A percentile compares a stretch with the other conserved stretches of the same genome.
These are phyloP conservation scores for Oleoguttula mirabilis DNA, from an alignment of 495 filamentous ascomycete species.

Conservation along the genomic window DNA sequence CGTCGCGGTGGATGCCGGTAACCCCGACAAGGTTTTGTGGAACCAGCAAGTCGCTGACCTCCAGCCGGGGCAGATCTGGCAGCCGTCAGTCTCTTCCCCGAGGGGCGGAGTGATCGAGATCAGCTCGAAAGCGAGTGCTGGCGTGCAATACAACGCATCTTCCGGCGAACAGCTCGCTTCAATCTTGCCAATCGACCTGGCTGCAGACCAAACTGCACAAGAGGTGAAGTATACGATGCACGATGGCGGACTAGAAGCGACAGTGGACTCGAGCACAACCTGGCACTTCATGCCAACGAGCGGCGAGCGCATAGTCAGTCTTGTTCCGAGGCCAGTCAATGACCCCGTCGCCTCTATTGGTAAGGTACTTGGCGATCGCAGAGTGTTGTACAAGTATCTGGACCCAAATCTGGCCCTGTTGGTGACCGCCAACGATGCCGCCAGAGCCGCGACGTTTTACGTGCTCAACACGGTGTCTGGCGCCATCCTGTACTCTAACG, in stretches of 20 bases:
- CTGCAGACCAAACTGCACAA: neutral
- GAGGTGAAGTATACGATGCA: constrained; percentile 23
- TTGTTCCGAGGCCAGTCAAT: constrained; percentile 56
- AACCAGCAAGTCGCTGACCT: constrained; percentile 20
- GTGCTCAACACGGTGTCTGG: constrained; percentile 83
- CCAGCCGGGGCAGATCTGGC: constrained; percentile 2
- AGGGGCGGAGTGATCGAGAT: constrained; percentile 3
- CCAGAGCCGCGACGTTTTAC: constrained; percentile 54
- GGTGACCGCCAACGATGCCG: constrained; percentile 49
- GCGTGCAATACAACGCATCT: constrained; percentile 9
- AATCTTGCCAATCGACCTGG: neutral
- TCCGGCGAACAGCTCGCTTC: constrained; percentile 2
- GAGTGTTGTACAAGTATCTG: constrained; percentile 93
- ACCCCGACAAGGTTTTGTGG: constrained; percentile 67
- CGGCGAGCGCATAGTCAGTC: constrained; percentile 53
- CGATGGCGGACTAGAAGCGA: constrained; percentile 23
- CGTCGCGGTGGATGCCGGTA: constrained; percentile 65
- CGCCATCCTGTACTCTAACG: constrained; percentile 55
- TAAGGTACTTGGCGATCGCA: constrained; percentile 77
- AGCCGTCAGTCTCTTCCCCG: constrained; percentile 1
- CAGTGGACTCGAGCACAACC: constrained; percentile 4
- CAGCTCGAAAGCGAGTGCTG: neutral
- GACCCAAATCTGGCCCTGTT: constrained; percentile 77
- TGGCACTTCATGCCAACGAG: constrained; percentile 67
- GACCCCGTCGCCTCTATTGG: constrained; percentile 93